Base-by-base conservation (phyloP, 345 rosid genomes). In the Lagerstroemia speciosa region DNA sequence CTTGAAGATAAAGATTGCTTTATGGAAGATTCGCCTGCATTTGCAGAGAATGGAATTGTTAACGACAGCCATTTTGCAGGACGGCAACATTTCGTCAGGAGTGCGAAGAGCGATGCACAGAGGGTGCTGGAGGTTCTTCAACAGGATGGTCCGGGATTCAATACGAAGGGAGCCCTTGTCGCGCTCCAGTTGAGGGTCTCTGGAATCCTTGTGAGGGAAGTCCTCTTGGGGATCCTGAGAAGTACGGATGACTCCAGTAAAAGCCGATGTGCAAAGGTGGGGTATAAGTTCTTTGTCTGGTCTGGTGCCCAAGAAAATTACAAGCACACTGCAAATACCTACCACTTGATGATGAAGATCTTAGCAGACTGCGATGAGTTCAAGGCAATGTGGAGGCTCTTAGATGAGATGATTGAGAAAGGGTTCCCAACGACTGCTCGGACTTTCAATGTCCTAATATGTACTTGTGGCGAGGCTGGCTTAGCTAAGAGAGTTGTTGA, bases 351-450 rank as follows among this genome's bases (percentile, higher is more conserved):
- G 73, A 85, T 93, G 96, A 85, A 89, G 79, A 85, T 89, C 73
- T 83, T 86, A 76, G 87, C 96, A 2, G 86, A 85, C 24, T 86
- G 94, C 64, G 91, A 83, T 19, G 96, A 89, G 82, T 87, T 75
- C 69, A 87, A 80, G 89, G 91, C 97, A 68, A 93, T 93, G 92
- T 87, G 97, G 96, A 86, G 92, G 74, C 76, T 91, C 52, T 86
- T 83, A 2, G 96, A 91, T 77, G 97, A 91, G 79, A 93, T 91
- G 98, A 78, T 79, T 36, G 80, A 86, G 72, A 88, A 86, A 11
- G 89, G 97, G 2, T 79, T 80, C 60, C 89, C 87, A 33, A 79
- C 85, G 19, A 89, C 98, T 6, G 96, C 97, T 4, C 82, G 85
- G 72, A 93, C 92, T 16, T 89, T 93, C 76, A 91, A 91, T 75